Evolutionary conservation across 768 basidiomycete species (phyloP), one percentile per base, ranked within the genome.

Genomic region (Ramaria rubella): DNA sequence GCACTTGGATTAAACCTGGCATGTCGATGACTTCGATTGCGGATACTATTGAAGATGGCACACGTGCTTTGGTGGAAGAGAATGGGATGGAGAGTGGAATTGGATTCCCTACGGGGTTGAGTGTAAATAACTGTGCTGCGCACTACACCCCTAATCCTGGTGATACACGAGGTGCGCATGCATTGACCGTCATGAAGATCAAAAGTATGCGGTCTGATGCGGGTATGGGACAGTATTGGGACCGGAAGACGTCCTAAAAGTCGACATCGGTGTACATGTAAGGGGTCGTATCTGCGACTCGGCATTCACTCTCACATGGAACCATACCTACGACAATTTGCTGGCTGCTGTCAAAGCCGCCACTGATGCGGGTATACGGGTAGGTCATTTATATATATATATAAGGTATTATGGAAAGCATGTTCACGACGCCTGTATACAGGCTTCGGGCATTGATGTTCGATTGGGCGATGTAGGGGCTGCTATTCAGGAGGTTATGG

Each of bases 361-460:
- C 1, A 98, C 96, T 2, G 81, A 97, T 60, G 89, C 93, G 26
- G 96, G 96, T 33, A 74, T 98, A 58, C 81, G 84, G 66, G 94
- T 94, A 60, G 50, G 76, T 63, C n/a, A 44, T 6, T n/a, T 12
- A 29, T 58, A 21, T 17, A 15, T 15, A 38, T 14, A 27, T 36
- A 24, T 15, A n/a, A 17, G n/a, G 6, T 17, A 54, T 36, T 40
- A 27, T 51, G 27, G 12, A 29, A 26, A 51, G 15, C 19, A n/a
- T 53, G 52, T 4, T 34, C n/a, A 34, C 17, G 45, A 29, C 1
- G 12, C 26, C 9, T n/a, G 30, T 15, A 4, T 44, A 27, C 62
- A 94, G 92, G 93, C 94, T 79, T 89, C 95, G 5, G 96, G 96
- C 3, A 97, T 99, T 62, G 96, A 98, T 65, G 90, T 89, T 0